Evolutionary conservation across 768 basidiomycete species (phyloP).

Genomic region (Panaeolus cyanescens): DNA sequence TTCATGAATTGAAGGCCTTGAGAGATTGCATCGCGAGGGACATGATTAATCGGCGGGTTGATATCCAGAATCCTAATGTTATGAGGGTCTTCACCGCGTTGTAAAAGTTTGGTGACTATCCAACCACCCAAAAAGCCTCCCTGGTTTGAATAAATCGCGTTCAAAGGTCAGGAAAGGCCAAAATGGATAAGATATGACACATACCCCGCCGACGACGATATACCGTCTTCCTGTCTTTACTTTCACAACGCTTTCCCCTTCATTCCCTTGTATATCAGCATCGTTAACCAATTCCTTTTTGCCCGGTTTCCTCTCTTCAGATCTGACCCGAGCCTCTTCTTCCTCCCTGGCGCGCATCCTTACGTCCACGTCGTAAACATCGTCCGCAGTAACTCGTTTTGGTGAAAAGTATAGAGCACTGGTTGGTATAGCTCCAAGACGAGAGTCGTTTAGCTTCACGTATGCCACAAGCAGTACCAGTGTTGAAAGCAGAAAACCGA

Average conservation of each 20-base stretch:
- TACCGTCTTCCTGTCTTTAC: constrained; percentile 74
- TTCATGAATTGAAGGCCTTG: constrained; percentile 57
- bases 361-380: constrained; percentile 23
- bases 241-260: constrained; percentile 42
- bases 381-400: constrained; percentile 45
- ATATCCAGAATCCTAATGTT: constrained; percentile 71
- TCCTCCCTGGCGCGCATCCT: constrained; percentile 37
- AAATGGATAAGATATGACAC: constrained; percentile 21
- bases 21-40: constrained; percentile 54
- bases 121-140: constrained; percentile 79
- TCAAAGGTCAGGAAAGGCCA: background rate
- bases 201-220: constrained; percentile 75
- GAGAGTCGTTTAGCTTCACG: constrained; percentile 49
- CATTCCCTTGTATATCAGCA: background rate
- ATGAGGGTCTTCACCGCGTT: constrained; percentile 70
- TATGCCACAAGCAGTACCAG: constrained; percentile 28
- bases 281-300: background rate
- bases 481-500: background rate
- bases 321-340: constrained; percentile 31
- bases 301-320: constrained; percentile 24
- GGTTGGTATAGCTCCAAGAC: constrained; percentile 50
- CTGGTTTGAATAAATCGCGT: constrained; percentile 30
- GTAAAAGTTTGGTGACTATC: constrained; percentile 68
- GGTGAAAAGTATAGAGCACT: constrained; percentile 53
- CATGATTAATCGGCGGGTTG: constrained; percentile 56